A percentile compares a stretch with the other conserved stretches of the same genome.
phyloP scores from a whole-genome alignment of 169 alveolate genomes.

The Plasmodium yoelii region DNA sequence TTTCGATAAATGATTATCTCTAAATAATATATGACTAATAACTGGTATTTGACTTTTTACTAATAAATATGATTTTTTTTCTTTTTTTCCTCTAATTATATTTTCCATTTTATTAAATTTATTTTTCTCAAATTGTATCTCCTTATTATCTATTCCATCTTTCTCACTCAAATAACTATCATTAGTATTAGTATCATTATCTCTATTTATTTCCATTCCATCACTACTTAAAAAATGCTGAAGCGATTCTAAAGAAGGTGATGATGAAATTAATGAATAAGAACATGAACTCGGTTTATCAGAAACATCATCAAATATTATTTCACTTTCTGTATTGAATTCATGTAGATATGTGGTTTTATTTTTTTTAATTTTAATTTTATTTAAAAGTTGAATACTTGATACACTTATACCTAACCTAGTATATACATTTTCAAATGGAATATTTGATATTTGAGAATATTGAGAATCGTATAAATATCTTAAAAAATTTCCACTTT shows the following conservation, averaged over 20 bases:
- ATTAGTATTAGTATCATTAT: no score
- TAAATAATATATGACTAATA: slow-evolving; percentile 50
- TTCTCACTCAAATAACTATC: no score
- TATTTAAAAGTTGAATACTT: slow-evolving; percentile 32
- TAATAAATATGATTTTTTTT: not conserved
- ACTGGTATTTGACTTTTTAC: slow-evolving; percentile 65
- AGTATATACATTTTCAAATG: slow-evolving; percentile 19
- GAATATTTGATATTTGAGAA: not conserved
- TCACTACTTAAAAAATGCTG: no score
- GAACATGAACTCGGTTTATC: not conserved
- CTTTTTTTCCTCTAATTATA: not conserved
- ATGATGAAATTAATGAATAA: not conserved
- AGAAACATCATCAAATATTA: not conserved
- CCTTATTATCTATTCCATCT: no score
- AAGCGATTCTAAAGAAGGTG: not conserved
- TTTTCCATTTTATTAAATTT: not conserved
- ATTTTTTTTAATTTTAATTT: not conserved
- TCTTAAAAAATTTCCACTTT: slow-evolving; percentile 38
- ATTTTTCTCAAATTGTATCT: not conserved
- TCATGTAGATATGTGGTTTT: not conserved
- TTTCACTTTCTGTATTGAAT: not conserved
- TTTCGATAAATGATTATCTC: slow-evolving; percentile 54
- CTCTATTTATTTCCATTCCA: no score
- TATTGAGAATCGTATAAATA: slow-evolving; percentile 39
- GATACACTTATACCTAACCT: slow-evolving; percentile 46